A percentile compares a stretch with the other conserved stretches of the same genome.
phyloP scores from a whole-genome alignment of 2,329 filamentous ascomycete species.

The Claviceps lovelessii region DNA sequence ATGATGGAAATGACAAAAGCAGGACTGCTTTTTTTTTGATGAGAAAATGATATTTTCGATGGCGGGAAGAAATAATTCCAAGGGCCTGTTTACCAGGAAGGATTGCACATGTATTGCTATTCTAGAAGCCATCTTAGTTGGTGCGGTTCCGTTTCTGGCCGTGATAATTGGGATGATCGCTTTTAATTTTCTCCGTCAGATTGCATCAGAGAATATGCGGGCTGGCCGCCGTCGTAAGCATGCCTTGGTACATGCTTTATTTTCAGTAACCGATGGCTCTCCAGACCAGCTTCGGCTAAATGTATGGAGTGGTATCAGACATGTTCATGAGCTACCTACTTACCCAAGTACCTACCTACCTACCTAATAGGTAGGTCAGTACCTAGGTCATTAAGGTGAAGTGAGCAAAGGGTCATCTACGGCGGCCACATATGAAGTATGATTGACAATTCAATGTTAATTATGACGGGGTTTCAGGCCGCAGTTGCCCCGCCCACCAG shows the following conservation, averaged over 20 bases:
- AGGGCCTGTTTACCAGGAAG: neutral
- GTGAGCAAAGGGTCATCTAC: neutral
- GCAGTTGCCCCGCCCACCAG: constrained; percentile 1
- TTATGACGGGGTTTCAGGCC: neutral
- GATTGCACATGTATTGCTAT: constrained; percentile 1
- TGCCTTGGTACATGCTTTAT: neutral
- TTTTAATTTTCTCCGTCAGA: neutral
- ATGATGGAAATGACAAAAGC: constrained; percentile 14
- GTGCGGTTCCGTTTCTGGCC: neutral
- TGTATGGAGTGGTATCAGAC: too few species aligned
- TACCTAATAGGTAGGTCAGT: neutral
- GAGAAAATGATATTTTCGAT: constrained; percentile 15
- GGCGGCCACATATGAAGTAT: too few species aligned
- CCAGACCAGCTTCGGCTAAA: too few species aligned
- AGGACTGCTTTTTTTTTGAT: constrained; percentile 13
- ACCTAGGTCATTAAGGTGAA: too few species aligned
- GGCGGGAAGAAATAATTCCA: neutral
- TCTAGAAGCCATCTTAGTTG: neutral
- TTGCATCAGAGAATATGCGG: neutral
- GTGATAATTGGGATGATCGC: neutral
- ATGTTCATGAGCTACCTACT: too few species aligned
- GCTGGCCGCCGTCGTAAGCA: neutral
- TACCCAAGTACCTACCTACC: too few species aligned
- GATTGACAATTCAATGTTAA: too few species aligned
- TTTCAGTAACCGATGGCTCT: neutral